Evolutionary conservation across 2,329 filamentous ascomycete genomes (phyloP), one percentile per base, ranked within the genome.

Genomic region (Aspergillus oerlinghausenensis): DNA sequence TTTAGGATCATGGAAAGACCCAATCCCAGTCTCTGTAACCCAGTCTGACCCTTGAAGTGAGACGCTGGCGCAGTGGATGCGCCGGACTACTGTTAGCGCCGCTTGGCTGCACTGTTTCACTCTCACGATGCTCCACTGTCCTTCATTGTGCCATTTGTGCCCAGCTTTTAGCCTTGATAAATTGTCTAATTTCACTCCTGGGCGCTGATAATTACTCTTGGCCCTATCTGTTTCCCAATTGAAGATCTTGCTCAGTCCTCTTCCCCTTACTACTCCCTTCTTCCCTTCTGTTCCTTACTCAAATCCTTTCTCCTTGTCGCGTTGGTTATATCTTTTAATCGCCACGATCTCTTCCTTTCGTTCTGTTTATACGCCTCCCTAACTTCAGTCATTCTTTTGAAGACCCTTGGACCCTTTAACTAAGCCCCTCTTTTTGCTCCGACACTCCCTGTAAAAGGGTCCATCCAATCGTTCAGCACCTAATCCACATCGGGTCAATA

Each of bases 381-480:
- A 40, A 49, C 42, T 49, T 52, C 42, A 43, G 53, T 60, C 54
- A 52, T 57, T 63, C 53, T 57, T 61, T 61, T 59, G 50, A 52
- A 49, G 42, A 32, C 42, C 19, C 52, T 43, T 42, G 17, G 26
- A 38, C 32, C 32, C 38, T 52, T 52, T 47, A 47, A 25, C 23
- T 10, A 47, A 47, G 43, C 21, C 43, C 21, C 43, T 47, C 43
- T 47, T 23, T 47, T 23, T 5, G 17, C 10, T 47, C 11, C 50
- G 49, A 54, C 49, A 57, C 60, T 64, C 62, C 59, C 60, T 49
- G 61, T 50, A 54, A 55, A 59, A 63, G 57, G 58, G 47, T 58
- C 60, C 54, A 49, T 62, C 58, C 62, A 42, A 45, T 61, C 62
- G 9, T 59, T 61, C 42, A 55, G 21, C 21, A 26, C 29, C 48